Evolutionary conservation across 805 yeast genomes (phyloP).

Genomic region (Teunomyces panamensis): DNA sequence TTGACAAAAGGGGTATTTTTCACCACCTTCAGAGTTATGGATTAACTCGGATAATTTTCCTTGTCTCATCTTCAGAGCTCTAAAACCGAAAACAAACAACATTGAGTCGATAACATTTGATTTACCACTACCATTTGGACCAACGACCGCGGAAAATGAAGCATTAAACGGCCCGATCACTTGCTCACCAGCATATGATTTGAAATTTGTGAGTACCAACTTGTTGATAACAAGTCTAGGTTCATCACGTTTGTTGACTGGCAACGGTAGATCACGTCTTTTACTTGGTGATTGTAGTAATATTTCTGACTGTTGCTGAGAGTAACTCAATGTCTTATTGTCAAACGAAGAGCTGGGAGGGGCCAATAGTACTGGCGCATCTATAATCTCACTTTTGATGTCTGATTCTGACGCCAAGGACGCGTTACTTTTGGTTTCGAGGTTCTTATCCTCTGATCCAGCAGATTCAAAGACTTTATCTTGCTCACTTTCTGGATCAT

Average conservation of each 20-base stretch:
- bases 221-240: conserved; percentile 73
- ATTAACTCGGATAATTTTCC: conserved; percentile 88
- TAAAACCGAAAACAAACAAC: conserved; percentile 93
- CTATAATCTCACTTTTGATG: conserved; percentile 1
- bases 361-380: not conserved
- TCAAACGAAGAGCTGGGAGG: not conserved
- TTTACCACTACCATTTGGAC: conserved; percentile 98
- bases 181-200: conserved; percentile 93
- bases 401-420: conserved; percentile 4
- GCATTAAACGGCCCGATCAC: conserved; percentile 92
- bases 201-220: conserved; percentile 78
- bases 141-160: conserved; percentile 95
- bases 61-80: conserved; percentile 96
- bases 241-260: conserved; percentile 18
- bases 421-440: conserved; percentile 6
- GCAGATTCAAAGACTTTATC: not conserved
- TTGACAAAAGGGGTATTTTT: conserved; percentile 66
- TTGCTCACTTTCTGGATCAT: not conserved
- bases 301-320: conserved; percentile 27
- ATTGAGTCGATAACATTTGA: conserved; percentile 96
- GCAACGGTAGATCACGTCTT: conserved; percentile 18
- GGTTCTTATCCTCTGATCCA: conserved; percentile 1
- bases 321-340: conserved; percentile 19
- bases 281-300: conserved; percentile 29
- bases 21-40: conserved; percentile 74